Base-by-base conservation (phyloP, 306 rosid species). In the Quercus variabilis region DNA sequence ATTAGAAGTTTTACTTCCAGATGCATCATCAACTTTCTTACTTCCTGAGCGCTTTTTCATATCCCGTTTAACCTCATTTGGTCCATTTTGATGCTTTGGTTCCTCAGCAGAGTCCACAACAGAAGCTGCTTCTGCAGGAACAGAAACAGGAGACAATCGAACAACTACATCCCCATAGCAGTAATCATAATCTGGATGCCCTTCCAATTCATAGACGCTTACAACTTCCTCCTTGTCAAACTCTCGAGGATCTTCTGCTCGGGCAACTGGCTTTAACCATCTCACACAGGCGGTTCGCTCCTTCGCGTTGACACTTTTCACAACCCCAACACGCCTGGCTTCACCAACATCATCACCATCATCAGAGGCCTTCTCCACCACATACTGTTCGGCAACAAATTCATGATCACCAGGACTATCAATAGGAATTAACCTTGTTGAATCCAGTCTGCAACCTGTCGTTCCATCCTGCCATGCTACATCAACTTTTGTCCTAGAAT, bases 121-220 rank as follows among this genome's bases (percentile, higher is more conserved):
- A 82, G 85, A 65, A 78, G 82, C 77, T 51, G 89, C 43, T 83
- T 86, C 92, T 78, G 73, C 31, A 78, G 87, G 79, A 78, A 83
- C 81, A 75, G 90, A 85, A 80, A 86, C 93, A 17, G 98, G 96
- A 74, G 90, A 86, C 68, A 96, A 74, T 79, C 98, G 90, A 76
- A 96, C 99, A 82, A 96, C 99, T 81, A 93, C 98, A 75, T 96
- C 98, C 76, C 98, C 99, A 55, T 91, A 87, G 89, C 99, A 93
- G 81, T 93, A 96, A 76, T 96, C 99, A 87, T 89, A 96, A 88
- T 96, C 99, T 6, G 91, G 96, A 90, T 96, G 99, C 74, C 96
- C 94, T 76, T 96, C 98, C 82, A 93, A 91, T 92, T 96, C 98
- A 79, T 96, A 96, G 38, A 96, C 99, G 3, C 99, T 96, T 46